phyloP scores from a whole-genome alignment of 2,329 filamentous ascomycete species.

The Pseudogymnoascus sp. region DNA sequence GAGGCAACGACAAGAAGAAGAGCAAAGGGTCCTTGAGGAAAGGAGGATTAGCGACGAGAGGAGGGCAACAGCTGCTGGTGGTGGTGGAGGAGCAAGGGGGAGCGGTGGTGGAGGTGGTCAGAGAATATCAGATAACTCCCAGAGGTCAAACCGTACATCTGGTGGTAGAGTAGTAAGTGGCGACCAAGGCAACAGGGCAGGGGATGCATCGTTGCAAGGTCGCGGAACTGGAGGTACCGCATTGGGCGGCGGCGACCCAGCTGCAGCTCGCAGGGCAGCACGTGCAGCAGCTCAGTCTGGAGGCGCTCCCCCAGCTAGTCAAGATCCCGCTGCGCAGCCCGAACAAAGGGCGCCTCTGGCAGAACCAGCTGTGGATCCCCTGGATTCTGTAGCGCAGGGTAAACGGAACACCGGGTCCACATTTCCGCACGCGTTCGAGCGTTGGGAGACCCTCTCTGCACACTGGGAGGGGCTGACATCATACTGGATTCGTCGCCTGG shows the following conservation, averaged over 20 bases:
- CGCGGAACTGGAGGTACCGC: conserved; percentile 23
- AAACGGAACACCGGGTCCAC: conserved; percentile 25
- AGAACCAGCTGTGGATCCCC: neutral
- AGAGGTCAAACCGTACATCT: conserved; percentile 24
- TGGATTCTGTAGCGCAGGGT: conserved; percentile 11
- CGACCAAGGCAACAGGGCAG: conserved; percentile 12
- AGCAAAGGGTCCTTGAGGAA: conserved; percentile 48
- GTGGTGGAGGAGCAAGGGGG: conserved; percentile 25
- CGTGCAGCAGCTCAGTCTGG: neutral
- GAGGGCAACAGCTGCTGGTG: conserved; percentile 49
- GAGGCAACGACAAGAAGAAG: conserved; percentile 45
- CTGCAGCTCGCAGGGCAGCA: neutral
- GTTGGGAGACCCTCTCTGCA: conserved; percentile 93
- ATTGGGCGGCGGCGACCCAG: conserved; percentile 21
- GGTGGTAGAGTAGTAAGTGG: conserved; percentile 19
- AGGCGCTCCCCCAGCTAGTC: neutral
- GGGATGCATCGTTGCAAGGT: conserved; percentile 22
- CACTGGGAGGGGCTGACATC: conserved; percentile 97
- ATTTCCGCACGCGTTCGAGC: conserved; percentile 94
- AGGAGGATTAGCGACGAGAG: conserved; percentile 49
- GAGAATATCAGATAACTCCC: conserved; percentile 27
- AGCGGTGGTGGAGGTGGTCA: conserved; percentile 19
- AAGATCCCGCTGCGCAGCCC: neutral
- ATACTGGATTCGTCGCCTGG: conserved; percentile 90
- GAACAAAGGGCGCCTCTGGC: conserved; percentile 5